These are phyloP conservation scores for Alternaria gansuensis DNA, from an alignment of 2,329 filamentous ascomycete species.

Conservation along the genomic window DNA sequence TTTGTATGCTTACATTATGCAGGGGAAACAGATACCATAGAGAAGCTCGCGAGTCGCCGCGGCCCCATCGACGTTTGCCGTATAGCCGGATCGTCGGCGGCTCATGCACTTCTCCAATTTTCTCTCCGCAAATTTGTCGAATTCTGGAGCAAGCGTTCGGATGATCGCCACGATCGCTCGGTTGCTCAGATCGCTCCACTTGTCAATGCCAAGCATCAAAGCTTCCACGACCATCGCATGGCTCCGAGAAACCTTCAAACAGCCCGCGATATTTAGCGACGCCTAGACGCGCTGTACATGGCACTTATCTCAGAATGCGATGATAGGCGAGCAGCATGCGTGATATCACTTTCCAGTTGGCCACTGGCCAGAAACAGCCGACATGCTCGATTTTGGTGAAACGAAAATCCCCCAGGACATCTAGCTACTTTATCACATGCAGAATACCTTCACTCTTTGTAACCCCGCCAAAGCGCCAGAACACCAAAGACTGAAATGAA, in stretches of 20 bases:
- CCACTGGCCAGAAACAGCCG: no score
- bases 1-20: neutral
- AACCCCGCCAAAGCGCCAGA: no score
- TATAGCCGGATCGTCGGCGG: neutral
- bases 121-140: slow-evolving; percentile 2
- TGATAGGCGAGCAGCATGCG: neutral
- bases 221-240: neutral
- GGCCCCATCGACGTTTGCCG: neutral
- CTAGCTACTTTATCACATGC: no score
- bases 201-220: slow-evolving; percentile 4
- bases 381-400: no score
- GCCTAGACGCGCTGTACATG: neutral
- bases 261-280: neutral
- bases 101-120: slow-evolving; percentile 3
- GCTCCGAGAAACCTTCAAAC: neutral
- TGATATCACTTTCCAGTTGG: slow-evolving; percentile 1
- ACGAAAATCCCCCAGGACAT: no score
- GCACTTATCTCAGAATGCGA: neutral
- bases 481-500: no score
- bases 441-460: no score
- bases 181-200: neutral
- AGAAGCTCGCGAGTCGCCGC: neutral
- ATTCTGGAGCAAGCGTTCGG: slow-evolving; percentile 6
- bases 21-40: neutral
- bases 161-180: slow-evolving; percentile 7